Percentiles rank a stretch among this genome's conserved stretches.
phyloP scores from a whole-genome alignment of 306 rosid species.

The Lathyrus aphaca region DNA sequence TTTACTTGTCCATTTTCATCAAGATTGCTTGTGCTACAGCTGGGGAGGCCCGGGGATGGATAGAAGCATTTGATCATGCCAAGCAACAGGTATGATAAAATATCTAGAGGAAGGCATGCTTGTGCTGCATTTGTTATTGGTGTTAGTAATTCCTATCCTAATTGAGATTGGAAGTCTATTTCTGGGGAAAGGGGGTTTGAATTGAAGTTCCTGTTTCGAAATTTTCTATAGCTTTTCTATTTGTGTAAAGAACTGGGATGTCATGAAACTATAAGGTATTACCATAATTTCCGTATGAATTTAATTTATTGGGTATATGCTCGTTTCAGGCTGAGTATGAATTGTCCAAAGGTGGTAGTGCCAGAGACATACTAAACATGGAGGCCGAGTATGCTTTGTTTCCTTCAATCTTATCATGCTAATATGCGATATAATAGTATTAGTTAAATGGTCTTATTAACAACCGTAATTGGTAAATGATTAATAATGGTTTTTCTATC shows the following conservation, averaged over 20 bases:
- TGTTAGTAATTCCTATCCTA: slow-evolving; percentile 23
- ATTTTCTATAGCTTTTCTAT: slow-evolving; percentile 30
- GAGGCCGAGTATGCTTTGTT: slow-evolving; percentile 71
- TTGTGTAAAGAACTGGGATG: slow-evolving; percentile 22
- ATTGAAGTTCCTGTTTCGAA: slow-evolving; percentile 22
- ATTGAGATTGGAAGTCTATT: slow-evolving; percentile 35
- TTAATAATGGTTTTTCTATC: slow-evolving; percentile 30
- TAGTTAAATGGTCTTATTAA: slow-evolving; percentile 31
- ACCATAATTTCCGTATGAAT: slow-evolving; percentile 29
- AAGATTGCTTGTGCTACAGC: slow-evolving; percentile 92
- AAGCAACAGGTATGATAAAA: slow-evolving; percentile 80
- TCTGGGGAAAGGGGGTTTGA: slow-evolving; percentile 17
- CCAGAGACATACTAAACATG: slow-evolving; percentile 78
- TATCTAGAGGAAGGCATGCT: slow-evolving; percentile 23
- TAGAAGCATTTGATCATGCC: slow-evolving; percentile 96
- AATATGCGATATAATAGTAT: slow-evolving; percentile 32
- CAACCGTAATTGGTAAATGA: slow-evolving; percentile 17
- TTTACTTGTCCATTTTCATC: slow-evolving; percentile 34
- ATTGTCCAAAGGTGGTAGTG: slow-evolving; percentile 58
- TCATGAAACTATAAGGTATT: slow-evolving; percentile 18
- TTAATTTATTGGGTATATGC: slow-evolving; percentile 39
- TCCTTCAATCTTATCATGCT: slow-evolving; percentile 21
- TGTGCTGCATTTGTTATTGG: slow-evolving; percentile 30
- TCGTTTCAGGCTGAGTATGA: slow-evolving; percentile 83
- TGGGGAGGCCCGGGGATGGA: slow-evolving; percentile 82